Conservation (phyloP, 768 basidiomycete species). For the Lentinula raphanica region DNA sequence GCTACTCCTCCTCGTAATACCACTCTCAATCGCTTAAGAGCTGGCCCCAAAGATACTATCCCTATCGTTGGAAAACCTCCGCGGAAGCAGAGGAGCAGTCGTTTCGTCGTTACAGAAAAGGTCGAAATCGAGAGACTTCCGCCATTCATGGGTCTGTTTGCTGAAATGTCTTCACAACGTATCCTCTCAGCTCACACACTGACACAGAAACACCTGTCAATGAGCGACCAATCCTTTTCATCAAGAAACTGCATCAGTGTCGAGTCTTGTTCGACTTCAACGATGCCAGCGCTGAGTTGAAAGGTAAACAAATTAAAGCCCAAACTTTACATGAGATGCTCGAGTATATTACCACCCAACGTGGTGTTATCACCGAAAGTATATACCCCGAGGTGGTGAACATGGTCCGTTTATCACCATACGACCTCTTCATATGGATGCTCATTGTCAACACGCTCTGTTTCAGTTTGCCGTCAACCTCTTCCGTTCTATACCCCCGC, state of each 20-base stretch:
- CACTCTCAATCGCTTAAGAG: conserved; percentile 68
- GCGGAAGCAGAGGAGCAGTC: conserved; percentile 93
- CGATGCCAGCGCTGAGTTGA: conserved; percentile 91
- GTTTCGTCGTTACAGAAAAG: conserved; percentile 93
- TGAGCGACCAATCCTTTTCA: conserved; percentile 87
- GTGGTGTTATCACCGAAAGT: conserved; percentile 92
- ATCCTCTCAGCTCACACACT: conserved; percentile 11
- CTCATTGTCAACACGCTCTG: not conserved
- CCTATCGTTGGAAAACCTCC: conserved; percentile 95
- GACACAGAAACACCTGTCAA: conserved; percentile 75
- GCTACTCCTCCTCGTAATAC: conserved; percentile 62
- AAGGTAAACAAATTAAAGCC: conserved; percentile 98
- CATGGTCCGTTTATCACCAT: conserved; percentile 67
- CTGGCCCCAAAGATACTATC: conserved; percentile 92
- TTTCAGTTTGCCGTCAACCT: conserved; percentile 92
- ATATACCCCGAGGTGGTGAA: conserved; percentile 98
- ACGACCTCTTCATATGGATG: conserved; percentile 6
- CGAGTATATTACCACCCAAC: conserved; percentile 96
- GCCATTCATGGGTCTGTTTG: conserved; percentile 72
- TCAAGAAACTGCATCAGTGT: conserved; percentile 94
- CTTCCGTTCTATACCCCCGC: conserved; percentile 99
- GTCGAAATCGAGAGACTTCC: conserved; percentile 95
- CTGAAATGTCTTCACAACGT: not conserved
- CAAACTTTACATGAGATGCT: conserved; percentile 98
- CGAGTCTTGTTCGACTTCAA: conserved; percentile 98